Percentiles rank a stretch among this genome's conserved stretches.
Conservation (phyloP, 192 early-diverging fungal genomes). For the Rhizophagus sp. region DNA sequence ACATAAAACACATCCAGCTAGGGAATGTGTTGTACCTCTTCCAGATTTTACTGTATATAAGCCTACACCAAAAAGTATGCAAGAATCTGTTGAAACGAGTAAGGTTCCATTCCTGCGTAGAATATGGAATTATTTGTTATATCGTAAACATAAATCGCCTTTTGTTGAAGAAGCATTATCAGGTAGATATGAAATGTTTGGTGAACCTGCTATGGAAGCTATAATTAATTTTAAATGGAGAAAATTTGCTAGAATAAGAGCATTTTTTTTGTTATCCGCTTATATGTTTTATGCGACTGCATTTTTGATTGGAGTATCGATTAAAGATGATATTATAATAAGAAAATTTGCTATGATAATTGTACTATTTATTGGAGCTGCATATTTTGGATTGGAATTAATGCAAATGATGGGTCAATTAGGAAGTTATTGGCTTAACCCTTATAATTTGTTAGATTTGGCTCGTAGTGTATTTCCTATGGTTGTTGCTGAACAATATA, state of each 20-base stretch:
- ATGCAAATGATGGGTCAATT: slow-evolving; percentile 16
- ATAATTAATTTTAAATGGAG: slow-evolving; percentile 31
- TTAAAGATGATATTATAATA: neutral
- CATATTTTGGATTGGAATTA: neutral
- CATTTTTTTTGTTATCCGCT: neutral
- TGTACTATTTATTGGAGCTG: neutral
- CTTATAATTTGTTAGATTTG: slow-evolving; percentile 12
- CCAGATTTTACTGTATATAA: slow-evolving; percentile 17
- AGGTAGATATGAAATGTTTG: slow-evolving; percentile 20
- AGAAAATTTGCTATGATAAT: neutral
- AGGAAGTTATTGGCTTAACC: neutral
- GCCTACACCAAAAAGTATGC: neutral
- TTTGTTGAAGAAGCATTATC: slow-evolving; percentile 15
- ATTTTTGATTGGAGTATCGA: neutral
- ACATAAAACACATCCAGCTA: slow-evolving; percentile 18
- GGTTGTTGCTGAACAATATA: neutral
- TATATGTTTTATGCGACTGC: neutral
- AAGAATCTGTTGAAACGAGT: neutral
- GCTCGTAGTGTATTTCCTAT: slow-evolving; percentile 14
- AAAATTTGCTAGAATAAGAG: slow-evolving; percentile 15
- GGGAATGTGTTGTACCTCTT: slow-evolving; percentile 18
- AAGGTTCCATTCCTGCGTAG: neutral
- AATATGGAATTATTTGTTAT: neutral
- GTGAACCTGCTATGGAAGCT: slow-evolving; percentile 28
- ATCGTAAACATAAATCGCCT: slow-evolving; percentile 1